Conservation (phyloP, 2,329 filamentous ascomycete genomes). For the Tricladium varicosporioides region DNA sequence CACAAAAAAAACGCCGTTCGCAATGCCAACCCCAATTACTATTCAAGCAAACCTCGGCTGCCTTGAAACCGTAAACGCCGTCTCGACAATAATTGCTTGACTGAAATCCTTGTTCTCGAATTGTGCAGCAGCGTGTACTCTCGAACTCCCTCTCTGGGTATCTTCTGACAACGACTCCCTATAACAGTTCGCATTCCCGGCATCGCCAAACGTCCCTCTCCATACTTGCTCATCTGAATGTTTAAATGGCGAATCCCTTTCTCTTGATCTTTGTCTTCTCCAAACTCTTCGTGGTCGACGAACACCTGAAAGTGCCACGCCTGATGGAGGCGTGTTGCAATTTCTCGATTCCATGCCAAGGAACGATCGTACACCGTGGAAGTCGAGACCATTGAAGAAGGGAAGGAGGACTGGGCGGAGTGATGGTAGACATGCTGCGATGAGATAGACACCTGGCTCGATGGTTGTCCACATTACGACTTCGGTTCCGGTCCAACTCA, state of each 20-base stretch:
- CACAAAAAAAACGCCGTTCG: too few species aligned
- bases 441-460: slow-evolving; percentile 22
- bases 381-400: slow-evolving; percentile 2
- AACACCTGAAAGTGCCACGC: background rate
- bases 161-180: background rate
- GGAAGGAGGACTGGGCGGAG: slow-evolving; percentile 21
- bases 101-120: background rate
- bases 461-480: slow-evolving; percentile 26
- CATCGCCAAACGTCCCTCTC: background rate
- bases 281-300: background rate
- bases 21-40: too few species aligned
- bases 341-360: background rate
- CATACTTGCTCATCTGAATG: background rate
- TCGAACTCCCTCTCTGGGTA: background rate
- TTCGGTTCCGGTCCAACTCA: slow-evolving; percentile 15
- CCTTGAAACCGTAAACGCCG: background rate
- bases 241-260: background rate
- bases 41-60: background rate
- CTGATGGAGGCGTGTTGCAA: background rate
- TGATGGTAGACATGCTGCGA: slow-evolving; percentile 25
- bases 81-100: background rate
- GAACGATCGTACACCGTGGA: background rate
- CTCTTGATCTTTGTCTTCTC: background rate
- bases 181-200: background rate
- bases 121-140: background rate